Base-by-base conservation (phyloP, 2,329 filamentous ascomycete genomes). In the Aspergillus amoenus region DNA sequence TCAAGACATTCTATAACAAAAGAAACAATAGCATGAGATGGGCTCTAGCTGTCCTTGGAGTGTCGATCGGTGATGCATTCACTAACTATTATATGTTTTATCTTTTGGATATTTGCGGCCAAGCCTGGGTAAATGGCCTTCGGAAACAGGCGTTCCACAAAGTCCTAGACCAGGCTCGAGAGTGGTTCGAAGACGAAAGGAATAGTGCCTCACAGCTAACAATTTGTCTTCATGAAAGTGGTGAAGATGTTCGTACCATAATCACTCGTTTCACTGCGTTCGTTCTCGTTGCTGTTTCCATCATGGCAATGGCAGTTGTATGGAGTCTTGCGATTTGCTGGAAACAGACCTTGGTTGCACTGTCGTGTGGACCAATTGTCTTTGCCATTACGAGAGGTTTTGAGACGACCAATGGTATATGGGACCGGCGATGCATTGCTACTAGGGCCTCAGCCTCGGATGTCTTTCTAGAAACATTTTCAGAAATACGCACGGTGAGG, bases 161-260 rank as follows among this genome's bases (percentile, higher is more conserved):
- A 1, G 85, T 96, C 15, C 78, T 97, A 0, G 80, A 83, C 40
- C 93, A 97, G 68, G 88, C 90, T 1, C 86, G 83, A 59, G 74
- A 82, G 4, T 97, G 92, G 88, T 96, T 96, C 64, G 87, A 91
- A 61, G 78, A 81, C 49, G 80, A 88, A 2, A 79, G 80, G 34
- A 89, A 94, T 70, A 84, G 82, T 0, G 77, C 88, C 0, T 78
- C 80, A 1, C 79, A 81, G 2, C 80, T 97, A 42, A 85, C 82
- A 1, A 86, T 90, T 59, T 88, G 83, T 44, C 81, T 97, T 0
- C 91, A 96, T 66, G 84, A 88, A 15, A 90, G 91, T 65, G 89
- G 88, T 0, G 92, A 97, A 70, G 91, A 96, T 69, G 93, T 94
- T 84, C 84, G 90, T 8, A 92, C 90, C 64, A 77, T 97, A 0